Conservation (phyloP, 1,284 basidiomycete species). For the Trichosporon sp. region DNA sequence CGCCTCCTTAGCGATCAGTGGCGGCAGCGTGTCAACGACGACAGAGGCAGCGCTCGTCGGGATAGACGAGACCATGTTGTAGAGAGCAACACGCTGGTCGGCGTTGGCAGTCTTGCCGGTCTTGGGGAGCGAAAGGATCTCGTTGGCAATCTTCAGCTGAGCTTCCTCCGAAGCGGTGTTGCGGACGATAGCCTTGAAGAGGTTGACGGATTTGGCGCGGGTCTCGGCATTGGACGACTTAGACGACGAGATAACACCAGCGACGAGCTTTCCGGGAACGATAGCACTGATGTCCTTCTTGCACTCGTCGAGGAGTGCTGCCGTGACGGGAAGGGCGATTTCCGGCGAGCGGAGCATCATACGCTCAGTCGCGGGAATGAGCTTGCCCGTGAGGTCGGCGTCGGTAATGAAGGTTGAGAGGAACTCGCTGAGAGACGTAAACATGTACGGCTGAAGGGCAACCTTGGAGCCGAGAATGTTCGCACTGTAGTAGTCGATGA, state of each 20-base stretch:
- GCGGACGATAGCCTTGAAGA: slow-evolving; percentile 60
- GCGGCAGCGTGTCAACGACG: slow-evolving; percentile 57
- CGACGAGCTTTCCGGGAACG: slow-evolving; percentile 61
- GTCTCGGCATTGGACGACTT: slow-evolving; percentile 71
- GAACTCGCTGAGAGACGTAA: slow-evolving; percentile 29
- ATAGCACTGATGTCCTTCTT: slow-evolving; percentile 56
- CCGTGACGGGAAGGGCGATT: slow-evolving; percentile 39
- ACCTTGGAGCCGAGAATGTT: slow-evolving; percentile 42
- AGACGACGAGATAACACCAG: slow-evolving; percentile 62
- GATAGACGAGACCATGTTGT: slow-evolving; percentile 65
- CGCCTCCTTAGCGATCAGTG: slow-evolving; percentile 71
- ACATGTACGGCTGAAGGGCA: slow-evolving; percentile 29
- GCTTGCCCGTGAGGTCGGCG: slow-evolving; percentile 32
- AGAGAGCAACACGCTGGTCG: slow-evolving; percentile 77
- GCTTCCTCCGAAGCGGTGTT: slow-evolving; percentile 43
- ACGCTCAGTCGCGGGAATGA: slow-evolving; percentile 44
- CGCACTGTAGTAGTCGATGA: slow-evolving; percentile 39
- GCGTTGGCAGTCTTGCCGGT: slow-evolving; percentile 76
- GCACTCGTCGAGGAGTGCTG: slow-evolving; percentile 34
- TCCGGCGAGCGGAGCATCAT: slow-evolving; percentile 47
- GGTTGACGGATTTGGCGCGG: slow-evolving; percentile 57
- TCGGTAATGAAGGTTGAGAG: slow-evolving; percentile 31
- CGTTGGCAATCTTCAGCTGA: slow-evolving; percentile 54
- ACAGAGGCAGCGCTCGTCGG: slow-evolving; percentile 57
- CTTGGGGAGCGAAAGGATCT: slow-evolving; percentile 68